Base-by-base conservation (phyloP, 2,329 filamentous ascomycete genomes). In the Aspergillus udagawae region DNA sequence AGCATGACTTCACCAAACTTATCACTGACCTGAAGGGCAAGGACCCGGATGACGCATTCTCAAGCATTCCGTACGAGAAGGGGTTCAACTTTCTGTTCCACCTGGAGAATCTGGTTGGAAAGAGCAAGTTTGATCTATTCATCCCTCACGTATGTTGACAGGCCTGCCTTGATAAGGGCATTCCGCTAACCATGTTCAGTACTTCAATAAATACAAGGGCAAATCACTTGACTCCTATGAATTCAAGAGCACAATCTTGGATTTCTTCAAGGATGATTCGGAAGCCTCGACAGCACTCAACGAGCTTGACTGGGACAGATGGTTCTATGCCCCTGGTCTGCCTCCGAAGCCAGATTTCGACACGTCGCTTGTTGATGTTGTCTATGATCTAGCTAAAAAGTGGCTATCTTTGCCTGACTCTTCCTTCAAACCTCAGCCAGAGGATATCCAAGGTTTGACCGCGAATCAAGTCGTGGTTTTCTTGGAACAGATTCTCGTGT, bases 41-140 rank as follows among this genome's bases (percentile, higher is more conserved):
- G 64, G 93, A 97, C 67, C 94, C 94, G 0, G 94, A 97, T 72
- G 94, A 99, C 73, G 90, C 93, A 1, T 99, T 97, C 78, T 95
- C 90, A 64, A 89, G 86, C 27, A 82, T 97, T 35, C 92, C 94
- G 0, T 99, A 99, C 68, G 93, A 97, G 72, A 97, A 99, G 77
- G 93, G 93, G 3, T 97, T 96, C 76, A 90, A 90, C 70, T 95
- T 97, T 74, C 81, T 99, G 49, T 97, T 92, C 74, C 87, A 92
- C 67, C 86, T 99, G 14, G 94, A 99, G 68, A 88, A 88, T 49
- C 79, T 96, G 1, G 83, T 97, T 3, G 90, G 91, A 38, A 88
- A 90, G 59, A 82, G 88, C n/a, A 89, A 89, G 71, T 99, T 94
- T 78, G 91, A 97, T 80, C 89, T 86, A 66, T 99, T 97, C 75